These are phyloP conservation scores for Syzygium jambos DNA, from an alignment of 345 rosid species.

Conservation along the genomic window DNA sequence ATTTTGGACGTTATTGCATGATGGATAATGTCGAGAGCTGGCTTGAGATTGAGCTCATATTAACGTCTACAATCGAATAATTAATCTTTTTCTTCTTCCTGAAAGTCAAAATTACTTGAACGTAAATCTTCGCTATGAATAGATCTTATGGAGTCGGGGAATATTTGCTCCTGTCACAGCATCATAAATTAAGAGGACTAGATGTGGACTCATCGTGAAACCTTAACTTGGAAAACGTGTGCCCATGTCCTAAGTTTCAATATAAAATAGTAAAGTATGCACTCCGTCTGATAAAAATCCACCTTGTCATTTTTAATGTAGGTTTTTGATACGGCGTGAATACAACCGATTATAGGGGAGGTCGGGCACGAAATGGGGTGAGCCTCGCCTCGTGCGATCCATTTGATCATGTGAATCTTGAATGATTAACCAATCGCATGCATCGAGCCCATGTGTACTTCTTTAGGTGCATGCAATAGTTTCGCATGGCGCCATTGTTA, in stretches of 20 bases:
- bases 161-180: neutral
- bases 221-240: neutral
- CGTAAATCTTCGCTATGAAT: accelerated
- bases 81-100: neutral
- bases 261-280: neutral
- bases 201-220: neutral
- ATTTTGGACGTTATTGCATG: conserved; percentile 8
- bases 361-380: neutral
- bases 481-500: accelerated
- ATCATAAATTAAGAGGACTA: neutral
- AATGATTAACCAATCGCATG: too few relatives aligned
- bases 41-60: neutral
- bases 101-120: neutral
- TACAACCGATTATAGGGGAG: neutral
- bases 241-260: neutral
- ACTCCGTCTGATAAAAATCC: neutral
- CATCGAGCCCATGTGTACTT: neutral
- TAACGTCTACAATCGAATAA: neutral
- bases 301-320: neutral
- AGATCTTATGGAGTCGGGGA: neutral
- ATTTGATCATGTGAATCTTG: neutral
- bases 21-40: neutral
- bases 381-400: too few relatives aligned
- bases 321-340: neutral
- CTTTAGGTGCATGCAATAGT: neutral